A percentile compares a stretch with the other conserved stretches of the same genome.
Conservation (phyloP, 441 rosid genomes). For the Flueggea neowawraea region DNA sequence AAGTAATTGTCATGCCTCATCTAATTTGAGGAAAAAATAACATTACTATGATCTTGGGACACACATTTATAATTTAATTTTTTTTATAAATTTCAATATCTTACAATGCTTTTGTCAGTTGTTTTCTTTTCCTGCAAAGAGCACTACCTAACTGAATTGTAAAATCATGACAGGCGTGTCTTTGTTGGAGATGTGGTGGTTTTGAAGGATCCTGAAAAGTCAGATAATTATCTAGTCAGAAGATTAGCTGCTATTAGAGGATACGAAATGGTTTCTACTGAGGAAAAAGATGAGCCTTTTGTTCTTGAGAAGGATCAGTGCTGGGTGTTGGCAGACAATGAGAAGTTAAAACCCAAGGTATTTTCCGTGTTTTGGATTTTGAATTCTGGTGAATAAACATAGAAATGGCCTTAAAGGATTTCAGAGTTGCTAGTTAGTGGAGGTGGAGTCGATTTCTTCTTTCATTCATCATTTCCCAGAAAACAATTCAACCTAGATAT, state of each 20-base stretch:
- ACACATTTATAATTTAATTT: too few relatives aligned
- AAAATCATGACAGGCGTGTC: conserved; percentile 41
- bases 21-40: too few relatives aligned
- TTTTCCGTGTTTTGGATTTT: too few relatives aligned
- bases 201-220: conserved; percentile 67
- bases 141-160: background rate
- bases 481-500: too few relatives aligned
- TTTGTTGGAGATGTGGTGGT: conserved; percentile 91
- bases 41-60: too few relatives aligned
- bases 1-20: too few relatives aligned
- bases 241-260: conserved; percentile 92
- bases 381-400: too few relatives aligned
- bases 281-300: conserved; percentile 82
- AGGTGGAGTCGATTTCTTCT: too few relatives aligned
- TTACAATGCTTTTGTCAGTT: background rate
- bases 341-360: conserved; percentile 65
- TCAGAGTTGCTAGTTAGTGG: too few relatives aligned
- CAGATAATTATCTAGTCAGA: conserved; percentile 62
- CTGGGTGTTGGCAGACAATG: conserved; percentile 92
- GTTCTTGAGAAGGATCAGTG: conserved; percentile 75
- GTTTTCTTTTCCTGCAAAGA: background rate
- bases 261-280: conserved; percentile 75
- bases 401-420: too few relatives aligned
- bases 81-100: background rate
- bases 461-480: too few relatives aligned